These are phyloP conservation scores for Hepatocystis sp. DNA, from an alignment of 169 alveolate genomes.

Conservation along the genomic window DNA sequence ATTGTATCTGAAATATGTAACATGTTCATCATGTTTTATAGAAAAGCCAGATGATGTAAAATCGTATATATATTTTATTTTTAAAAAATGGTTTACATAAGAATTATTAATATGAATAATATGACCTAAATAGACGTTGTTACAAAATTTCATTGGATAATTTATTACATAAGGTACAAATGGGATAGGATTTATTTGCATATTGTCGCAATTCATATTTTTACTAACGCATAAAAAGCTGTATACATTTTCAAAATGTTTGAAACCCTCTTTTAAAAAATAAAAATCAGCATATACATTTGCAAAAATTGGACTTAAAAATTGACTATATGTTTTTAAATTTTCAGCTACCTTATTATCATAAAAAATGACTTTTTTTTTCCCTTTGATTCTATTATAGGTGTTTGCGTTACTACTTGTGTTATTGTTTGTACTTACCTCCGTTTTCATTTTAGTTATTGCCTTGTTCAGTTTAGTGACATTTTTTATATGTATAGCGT, in stretches of 20 bases:
- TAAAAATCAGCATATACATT: slow-evolving; percentile 34
- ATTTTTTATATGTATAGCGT: slow-evolving; percentile 19
- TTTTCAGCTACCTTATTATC: not conserved
- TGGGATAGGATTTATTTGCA: not conserved
- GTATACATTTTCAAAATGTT: slow-evolving; percentile 39
- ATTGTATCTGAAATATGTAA: slow-evolving; percentile 33
- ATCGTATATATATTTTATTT: slow-evolving; percentile 49
- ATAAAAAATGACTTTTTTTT: slow-evolving; percentile 33
- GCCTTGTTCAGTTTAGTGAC: not conserved
- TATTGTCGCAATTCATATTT: too few species aligned
- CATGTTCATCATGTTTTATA: slow-evolving; percentile 2
- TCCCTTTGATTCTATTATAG: not conserved
- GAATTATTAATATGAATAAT: slow-evolving; percentile 35
- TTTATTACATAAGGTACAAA: not conserved
- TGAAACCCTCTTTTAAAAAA: slow-evolving; percentile 65
- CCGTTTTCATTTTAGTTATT: slow-evolving; percentile 25
- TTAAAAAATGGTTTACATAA: slow-evolving; percentile 6
- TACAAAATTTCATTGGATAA: slow-evolving; percentile 54
- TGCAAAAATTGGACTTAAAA: slow-evolving; percentile 9
- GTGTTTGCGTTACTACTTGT: too few species aligned
- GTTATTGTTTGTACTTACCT: not conserved
- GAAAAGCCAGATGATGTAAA: slow-evolving; percentile 39
- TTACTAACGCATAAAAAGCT: slow-evolving; percentile 32
- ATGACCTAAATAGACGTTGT: slow-evolving; percentile 36
- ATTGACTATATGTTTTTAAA: not conserved